phyloP scores from a whole-genome alignment of 768 basidiomycete species.

The Mycena haematopus region DNA sequence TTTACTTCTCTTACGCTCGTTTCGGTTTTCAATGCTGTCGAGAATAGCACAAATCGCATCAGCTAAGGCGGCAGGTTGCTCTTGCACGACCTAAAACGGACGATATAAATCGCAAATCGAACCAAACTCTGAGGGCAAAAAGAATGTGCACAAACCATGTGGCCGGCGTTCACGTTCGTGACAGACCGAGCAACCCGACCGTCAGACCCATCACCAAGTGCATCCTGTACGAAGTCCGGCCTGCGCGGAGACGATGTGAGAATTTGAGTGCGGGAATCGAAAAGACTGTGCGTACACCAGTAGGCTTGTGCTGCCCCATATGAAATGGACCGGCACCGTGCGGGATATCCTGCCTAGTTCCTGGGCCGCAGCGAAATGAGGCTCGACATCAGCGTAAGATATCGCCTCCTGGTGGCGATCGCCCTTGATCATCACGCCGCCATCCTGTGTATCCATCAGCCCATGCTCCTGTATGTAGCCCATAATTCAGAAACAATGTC shows the following conservation, averaged over 20 bases:
- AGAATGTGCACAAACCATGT: constrained; percentile 35
- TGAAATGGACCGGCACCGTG: constrained; percentile 15
- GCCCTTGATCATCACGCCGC: constrained; percentile 22
- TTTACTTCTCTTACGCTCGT: neutral
- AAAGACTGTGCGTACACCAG: constrained; percentile 24
- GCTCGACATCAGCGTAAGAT: constrained; percentile 13
- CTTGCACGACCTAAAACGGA: constrained; percentile 36
- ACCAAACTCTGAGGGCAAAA: too few relatives aligned
- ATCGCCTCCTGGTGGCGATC: constrained; percentile 19
- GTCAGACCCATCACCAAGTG: constrained; percentile 31
- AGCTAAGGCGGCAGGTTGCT: constrained; percentile 37
- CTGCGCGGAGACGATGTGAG: constrained; percentile 19
- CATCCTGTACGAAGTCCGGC: constrained; percentile 36
- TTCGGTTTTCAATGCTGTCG: neutral
- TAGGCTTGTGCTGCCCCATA: constrained; percentile 17
- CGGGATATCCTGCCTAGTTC: constrained; percentile 8
- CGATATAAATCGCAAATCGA: neutral
- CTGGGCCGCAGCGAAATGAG: constrained; percentile 12
- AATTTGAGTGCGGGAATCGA: neutral
- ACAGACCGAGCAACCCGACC: constrained; percentile 37
- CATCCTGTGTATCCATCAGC: constrained; percentile 36
- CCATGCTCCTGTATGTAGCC: constrained; percentile 44
- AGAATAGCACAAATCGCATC: constrained; percentile 34
- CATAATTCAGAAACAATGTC: neutral
- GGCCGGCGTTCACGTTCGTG: constrained; percentile 35